Base-by-base conservation (phyloP, 2,329 filamentous ascomycete genomes). In the Aureobasidium sp. region DNA sequence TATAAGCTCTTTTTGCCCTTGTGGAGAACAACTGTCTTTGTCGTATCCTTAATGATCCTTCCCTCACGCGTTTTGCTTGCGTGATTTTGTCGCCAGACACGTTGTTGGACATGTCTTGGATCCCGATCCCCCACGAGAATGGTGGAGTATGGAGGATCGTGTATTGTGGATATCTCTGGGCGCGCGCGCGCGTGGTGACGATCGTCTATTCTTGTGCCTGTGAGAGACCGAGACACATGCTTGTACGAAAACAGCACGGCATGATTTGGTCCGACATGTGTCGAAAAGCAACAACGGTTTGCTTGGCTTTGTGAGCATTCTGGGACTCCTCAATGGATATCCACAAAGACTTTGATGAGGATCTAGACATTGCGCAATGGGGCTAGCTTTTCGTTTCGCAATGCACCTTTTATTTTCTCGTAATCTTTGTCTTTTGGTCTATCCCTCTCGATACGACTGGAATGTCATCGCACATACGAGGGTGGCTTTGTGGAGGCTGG, bases 51-150 rank as follows among this genome's bases (percentile, higher is more conserved):
- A 44, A 22, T 44, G 41, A 22, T 44, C 41, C 41, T 44, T 44
- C 9, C 12, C 34, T 52, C 48, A 52, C 48, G 48, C 48, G 48
- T 52, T 52, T 52, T 52, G 27, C n/a, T 52, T 52, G 48, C 48
- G 48, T 52, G 48, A 52, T 52, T 52, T 52, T 51, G 8, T 52
- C 48, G 9, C 20, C 25, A 29, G 25, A 25, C 44, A 47, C 47
- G 47, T 49, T 31, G 31, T 49, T 49, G 29, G 5, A n/a, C 8
- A n/a, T 47, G 44, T 47, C 44, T 47, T 17, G 17, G 44, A 47
- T 47, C 25, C 1, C n/a, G 7, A 49, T 25, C 22, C 47, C 47
- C 29, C 47, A 34, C 47, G 29, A 34, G 27, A 12, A 37, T 25
- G 31, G 45, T 34, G 34, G 47, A 22, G n/a, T 49, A 7, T 22